Evolutionary conservation across 1,139 yeast genomes (phyloP).

Genomic region (Pichia terricola): DNA sequence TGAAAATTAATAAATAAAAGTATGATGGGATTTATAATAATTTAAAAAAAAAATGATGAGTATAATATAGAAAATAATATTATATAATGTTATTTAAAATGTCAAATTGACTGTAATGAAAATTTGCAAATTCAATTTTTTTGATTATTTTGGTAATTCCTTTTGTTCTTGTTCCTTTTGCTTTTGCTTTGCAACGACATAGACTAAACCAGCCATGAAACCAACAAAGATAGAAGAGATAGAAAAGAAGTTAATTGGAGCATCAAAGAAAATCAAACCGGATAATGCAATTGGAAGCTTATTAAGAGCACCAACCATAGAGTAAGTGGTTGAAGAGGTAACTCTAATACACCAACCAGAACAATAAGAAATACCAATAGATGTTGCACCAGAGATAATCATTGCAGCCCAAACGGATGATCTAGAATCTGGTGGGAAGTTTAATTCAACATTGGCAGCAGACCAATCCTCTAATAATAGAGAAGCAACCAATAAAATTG

Average conservation of each 20-base stretch:
- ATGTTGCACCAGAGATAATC: slow-evolving; percentile 85
- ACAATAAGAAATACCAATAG: slow-evolving; percentile 95
- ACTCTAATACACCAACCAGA: slow-evolving; percentile 99
- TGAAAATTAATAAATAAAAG: slow-evolving; percentile 42
- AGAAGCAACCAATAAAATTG: slow-evolving; percentile 71
- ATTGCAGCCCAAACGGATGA: slow-evolving; percentile 65
- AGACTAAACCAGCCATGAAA: slow-evolving; percentile 87
- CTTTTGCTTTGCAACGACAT: slow-evolving; percentile 83
- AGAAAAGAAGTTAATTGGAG: slow-evolving; percentile 88
- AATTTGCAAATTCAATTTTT: too few species aligned
- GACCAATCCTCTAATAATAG: slow-evolving; percentile 89
- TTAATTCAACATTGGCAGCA: slow-evolving; percentile 55
- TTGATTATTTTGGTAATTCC: slow-evolving; percentile 28
- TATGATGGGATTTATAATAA: not conserved
- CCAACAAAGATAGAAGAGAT: slow-evolving; percentile 87
- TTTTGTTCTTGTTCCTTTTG: slow-evolving; percentile 80
- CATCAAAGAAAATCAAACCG: slow-evolving; percentile 88
- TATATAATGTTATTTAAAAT: too few species aligned
- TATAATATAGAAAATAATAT: not conserved
- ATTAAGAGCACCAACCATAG: slow-evolving; percentile 98
- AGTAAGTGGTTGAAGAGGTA: slow-evolving; percentile 94
- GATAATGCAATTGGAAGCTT: slow-evolving; percentile 95
- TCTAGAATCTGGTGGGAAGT: slow-evolving; percentile 71
- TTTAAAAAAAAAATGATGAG: not conserved
- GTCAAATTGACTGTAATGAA: too few species aligned